Evolutionary conservation across 148 eudicot species (phyloP).

Genomic region (Beta vulgaris): DNA sequence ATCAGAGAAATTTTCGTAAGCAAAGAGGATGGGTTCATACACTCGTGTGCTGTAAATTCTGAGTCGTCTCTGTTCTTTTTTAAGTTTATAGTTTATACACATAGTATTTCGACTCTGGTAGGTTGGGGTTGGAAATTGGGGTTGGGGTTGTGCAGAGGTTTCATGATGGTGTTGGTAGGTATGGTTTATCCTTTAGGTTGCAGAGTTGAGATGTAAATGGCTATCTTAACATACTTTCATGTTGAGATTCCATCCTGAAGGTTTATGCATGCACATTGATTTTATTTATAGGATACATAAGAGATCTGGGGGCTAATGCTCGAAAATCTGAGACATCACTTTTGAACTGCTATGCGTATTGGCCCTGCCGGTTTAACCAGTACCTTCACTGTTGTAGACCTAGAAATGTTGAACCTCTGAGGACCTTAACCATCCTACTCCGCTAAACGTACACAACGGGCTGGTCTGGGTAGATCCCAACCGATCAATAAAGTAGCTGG

Average conservation of each 20-base stretch:
- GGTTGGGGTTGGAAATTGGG: too few species aligned
- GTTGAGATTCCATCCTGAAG: slow-evolving; percentile 18
- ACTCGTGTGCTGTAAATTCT: slow-evolving; percentile 85
- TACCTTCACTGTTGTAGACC: too few species aligned
- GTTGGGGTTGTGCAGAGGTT: slow-evolving; percentile 33
- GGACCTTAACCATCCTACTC: too few species aligned
- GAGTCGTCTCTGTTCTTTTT: slow-evolving; percentile 16
- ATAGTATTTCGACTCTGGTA: slow-evolving; percentile 10
- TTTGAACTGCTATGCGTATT: background rate
- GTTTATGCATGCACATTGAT: background rate
- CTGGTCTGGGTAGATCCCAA: too few species aligned
- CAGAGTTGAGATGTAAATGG: slow-evolving; percentile 23
- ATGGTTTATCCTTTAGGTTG: slow-evolving; percentile 12
- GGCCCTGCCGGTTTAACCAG: too few species aligned
- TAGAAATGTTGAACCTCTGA: too few species aligned
- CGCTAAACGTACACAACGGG: too few species aligned
- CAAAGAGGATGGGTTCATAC: slow-evolving; percentile 67
- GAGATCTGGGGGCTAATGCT: background rate
- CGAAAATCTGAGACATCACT: too few species aligned
- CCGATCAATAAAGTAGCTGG: too few species aligned
- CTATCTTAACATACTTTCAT: slow-evolving; percentile 11
- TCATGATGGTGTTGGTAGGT: slow-evolving; percentile 13
- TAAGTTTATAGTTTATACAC: slow-evolving; percentile 16
- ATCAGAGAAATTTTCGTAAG: slow-evolving; percentile 50
- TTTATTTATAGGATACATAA: slow-evolving; percentile 3